Base-by-base conservation (phyloP, 495 filamentous ascomycete species). In the Parathielavia hyrcaniae region DNA sequence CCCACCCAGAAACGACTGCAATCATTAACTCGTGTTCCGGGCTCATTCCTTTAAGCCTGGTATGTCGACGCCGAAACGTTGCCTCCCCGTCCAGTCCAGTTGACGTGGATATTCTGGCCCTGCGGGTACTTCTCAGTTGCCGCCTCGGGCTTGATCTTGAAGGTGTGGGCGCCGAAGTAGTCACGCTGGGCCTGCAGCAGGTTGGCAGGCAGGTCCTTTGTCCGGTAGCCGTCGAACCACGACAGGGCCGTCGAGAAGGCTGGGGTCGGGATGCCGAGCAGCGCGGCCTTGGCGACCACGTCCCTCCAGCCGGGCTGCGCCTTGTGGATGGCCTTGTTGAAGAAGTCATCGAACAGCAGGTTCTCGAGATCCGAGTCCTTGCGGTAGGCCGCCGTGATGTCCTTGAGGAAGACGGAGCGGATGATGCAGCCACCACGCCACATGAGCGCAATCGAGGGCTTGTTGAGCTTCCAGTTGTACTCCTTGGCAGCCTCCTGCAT, bases 401-500 rank as follows among this genome's bases (percentile, higher is more conserved):
- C 91, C 82, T 97, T 97, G 60, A 98, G 79, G 90, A 98, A 98
- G 71, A 98, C 93, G 61, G 95, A 97, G 75, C 93, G 93, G 78
- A 98, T 98, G 72, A 98, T 98, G 85, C 93, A 98, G 59, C 93
- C 93, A 77, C 93, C 93, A 73, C 93, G 90, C 93, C 93, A 98
- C 93, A 98, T 98, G 71, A 98, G 85, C 61, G 93, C 93, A 70
- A 98, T 98, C 61, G 95, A 96, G 57, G 93, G 93, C 85, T 97
- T 98, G 85, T 98, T 97, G 55, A 98, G 85, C 84, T 97, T 97
- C 93, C 93, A 98, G 57, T 71, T 66, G 80, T 95, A 98, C 71
- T 96, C 88, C 75, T 88, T 92, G 72, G 91, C 93, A 64, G 93
- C 92, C 77, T 96, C 86, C 80, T 97, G 93, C 82, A 98, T 97